phyloP scores from a whole-genome alignment of 23 red algal genomes.

The Gracilaria caudata region DNA sequence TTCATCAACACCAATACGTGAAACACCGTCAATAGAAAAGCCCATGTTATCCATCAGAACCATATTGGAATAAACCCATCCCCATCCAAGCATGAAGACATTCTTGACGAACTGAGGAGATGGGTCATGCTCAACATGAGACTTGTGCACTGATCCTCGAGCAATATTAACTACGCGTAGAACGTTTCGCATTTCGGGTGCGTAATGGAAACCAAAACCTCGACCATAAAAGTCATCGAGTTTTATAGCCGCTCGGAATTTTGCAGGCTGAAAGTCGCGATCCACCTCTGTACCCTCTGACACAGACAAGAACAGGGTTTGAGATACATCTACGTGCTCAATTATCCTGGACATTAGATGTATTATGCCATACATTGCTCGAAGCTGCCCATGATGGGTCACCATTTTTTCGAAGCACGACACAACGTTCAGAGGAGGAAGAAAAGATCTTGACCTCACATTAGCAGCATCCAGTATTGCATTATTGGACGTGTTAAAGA shows the following conservation, averaged over 20 bases:
- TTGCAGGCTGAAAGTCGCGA: slow-evolving; percentile 44
- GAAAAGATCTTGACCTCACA: slow-evolving; percentile 28
- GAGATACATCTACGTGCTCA: slow-evolving; percentile 28
- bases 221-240: slow-evolving; percentile 88
- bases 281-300: not conserved
- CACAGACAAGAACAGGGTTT: slow-evolving; percentile 55
- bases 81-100: slow-evolving; percentile 76
- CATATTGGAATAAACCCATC: slow-evolving; percentile 91
- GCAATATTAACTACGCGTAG: slow-evolving; percentile 73
- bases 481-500: slow-evolving; percentile 57
- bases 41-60: slow-evolving; percentile 79
- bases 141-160: slow-evolving; percentile 55
- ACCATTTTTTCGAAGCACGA: slow-evolving; percentile 61
- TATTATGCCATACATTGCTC: slow-evolving; percentile 77
- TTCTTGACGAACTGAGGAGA: slow-evolving; percentile 60
- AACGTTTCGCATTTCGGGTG: slow-evolving; percentile 81
- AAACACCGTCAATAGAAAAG: slow-evolving; percentile 63
- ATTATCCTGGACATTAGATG: slow-evolving; percentile 75
- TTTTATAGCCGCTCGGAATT: slow-evolving; percentile 67
- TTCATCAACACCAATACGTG: slow-evolving; percentile 55
- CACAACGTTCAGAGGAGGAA: slow-evolving; percentile 41
- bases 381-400: slow-evolving; percentile 85
- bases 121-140: slow-evolving; percentile 23
- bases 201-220: slow-evolving; percentile 95
- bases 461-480: slow-evolving; percentile 46